Evolutionary conservation across 768 basidiomycete species (phyloP), one percentile per base, ranked within the genome.

Genomic region (Hydnomerulius pinastri): DNA sequence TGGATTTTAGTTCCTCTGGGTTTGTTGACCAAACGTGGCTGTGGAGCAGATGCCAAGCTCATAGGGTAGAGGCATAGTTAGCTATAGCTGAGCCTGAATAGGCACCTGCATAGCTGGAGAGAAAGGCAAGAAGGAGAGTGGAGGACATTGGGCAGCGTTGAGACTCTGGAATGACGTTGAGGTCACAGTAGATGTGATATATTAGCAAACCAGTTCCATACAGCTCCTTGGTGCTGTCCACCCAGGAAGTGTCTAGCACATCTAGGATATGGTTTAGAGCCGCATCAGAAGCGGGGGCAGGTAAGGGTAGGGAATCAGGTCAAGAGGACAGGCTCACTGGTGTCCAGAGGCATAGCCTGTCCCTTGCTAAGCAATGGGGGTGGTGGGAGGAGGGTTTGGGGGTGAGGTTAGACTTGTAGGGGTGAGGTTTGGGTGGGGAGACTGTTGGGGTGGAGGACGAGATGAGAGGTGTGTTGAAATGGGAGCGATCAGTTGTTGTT

Each of bases 31-130:
- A n/a, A n/a, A n/a, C n/a, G n/a, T n/a, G n/a, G n/a, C 17, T 8
- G 37, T 53, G 47, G 0, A 80, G 46, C 0, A 72, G 59, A 52
- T 82, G 78, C 79, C 78, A 82, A 1, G 78, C 76, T 0, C 68
- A 53, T 0, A 80, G 36, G 0, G 71, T 74, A 2, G 55, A 52
- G 0, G 77, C 17, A 46, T 74, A 77, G 58, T 77, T 78, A 2
- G 44, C 29, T 0, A 80, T 54, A 0, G 73, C 61, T 7, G 48
- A 51, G 0, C 63, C 65, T 0, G 74, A 52, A 43, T 74, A 75
- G 0, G 66, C 25, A 0, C 74, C 73, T 0, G 68, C 68, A 0
- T 66, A 50, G 2, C n/a, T 55, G 0, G 73, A 40, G 0, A 75
- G 49, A 24, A 74, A 77, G 0, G 62, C 25, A 0, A 44, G 36